Base-by-base conservation (phyloP, 371 early-diverging fungal genomes). In the Apophysomyces ossiformis region DNA sequence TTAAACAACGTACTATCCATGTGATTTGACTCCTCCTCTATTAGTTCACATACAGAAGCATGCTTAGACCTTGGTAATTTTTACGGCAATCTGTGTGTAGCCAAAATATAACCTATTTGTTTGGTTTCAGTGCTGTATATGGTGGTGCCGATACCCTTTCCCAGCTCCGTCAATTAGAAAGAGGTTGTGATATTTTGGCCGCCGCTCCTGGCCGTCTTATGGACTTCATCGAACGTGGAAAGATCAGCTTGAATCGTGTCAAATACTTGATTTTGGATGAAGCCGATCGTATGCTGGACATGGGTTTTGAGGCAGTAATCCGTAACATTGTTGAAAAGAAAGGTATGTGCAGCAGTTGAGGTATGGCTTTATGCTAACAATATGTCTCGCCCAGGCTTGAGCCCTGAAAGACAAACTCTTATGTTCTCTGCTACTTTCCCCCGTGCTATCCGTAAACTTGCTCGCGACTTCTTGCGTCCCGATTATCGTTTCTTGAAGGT, bases 361-460 rank as follows among this genome's bases (percentile, higher is more conserved):
- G 61, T 64, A 60, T 65, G 54, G 68, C 76, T n/a, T 9, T 16
- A 6, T 21, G 5, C 21, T 50, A 8, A 21, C 21, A 18, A 50
- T 8, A 50, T 50, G 18, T 26, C 21, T 50, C 9, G 16, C 16
- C 0, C 5, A 50, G 54, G 54, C 5, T 21, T 50, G 66, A 87
- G 93, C 37, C 89, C 87, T 16, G 89, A 95, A 50, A 83, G 96
- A 39, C 96, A 96, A 66, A 98, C 98, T 9, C 87, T 99, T 37
- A 96, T 99, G 96, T 99, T 96, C 89, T 92, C 92, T 64, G 99
- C 99, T 0, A 99, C 99, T 0, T 98, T 98, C 93, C 99, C 99
- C 9, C 93, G 88, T 72, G 91, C 92, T 61, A 97, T 99, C 7
- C 89, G 94, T 67, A 76, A 82, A 57, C 84, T 99, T 21, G 99